A percentile compares a stretch with the other conserved stretches of the same genome.
phyloP scores from a whole-genome alignment of 805 yeast genomes.

The Barnettozyma siamensis region DNA sequence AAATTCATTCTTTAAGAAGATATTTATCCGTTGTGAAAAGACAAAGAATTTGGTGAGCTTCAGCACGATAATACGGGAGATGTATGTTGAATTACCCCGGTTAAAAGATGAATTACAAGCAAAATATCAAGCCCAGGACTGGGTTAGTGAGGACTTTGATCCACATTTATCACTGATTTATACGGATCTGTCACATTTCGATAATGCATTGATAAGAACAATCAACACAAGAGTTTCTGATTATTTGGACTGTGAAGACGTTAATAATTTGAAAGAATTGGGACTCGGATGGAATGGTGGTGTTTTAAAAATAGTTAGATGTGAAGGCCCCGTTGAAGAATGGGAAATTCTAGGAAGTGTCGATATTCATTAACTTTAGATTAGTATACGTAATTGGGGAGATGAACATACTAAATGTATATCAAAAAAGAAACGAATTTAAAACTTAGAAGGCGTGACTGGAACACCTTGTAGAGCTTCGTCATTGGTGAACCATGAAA shows the following conservation, averaged over 20 bases:
- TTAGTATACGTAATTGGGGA: too few relatives aligned
- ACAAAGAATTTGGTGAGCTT: constrained; percentile 28
- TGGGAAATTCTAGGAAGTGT: constrained; percentile 59
- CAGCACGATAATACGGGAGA: constrained; percentile 46
- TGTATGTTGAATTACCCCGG: constrained; percentile 44
- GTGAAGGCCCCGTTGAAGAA: constrained; percentile 65
- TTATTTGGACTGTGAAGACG: constrained; percentile 37
- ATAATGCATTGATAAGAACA: constrained; percentile 58
- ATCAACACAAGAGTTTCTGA: constrained; percentile 63
- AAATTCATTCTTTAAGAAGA: constrained; percentile 21
- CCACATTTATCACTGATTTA: constrained; percentile 75
- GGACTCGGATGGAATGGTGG: constrained; percentile 59
- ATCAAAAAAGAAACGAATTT: background rate
- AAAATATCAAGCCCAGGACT: constrained; percentile 42
- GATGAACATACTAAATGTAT: background rate
- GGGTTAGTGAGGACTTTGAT: constrained; percentile 53
- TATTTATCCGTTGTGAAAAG: constrained; percentile 18
- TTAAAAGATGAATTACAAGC: constrained; percentile 26
- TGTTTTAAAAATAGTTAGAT: constrained; percentile 52
- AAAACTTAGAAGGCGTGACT: constrained; percentile 22
- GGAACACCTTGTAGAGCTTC: constrained; percentile 66
- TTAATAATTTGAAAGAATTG: constrained; percentile 20
- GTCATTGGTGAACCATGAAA: constrained; percentile 78
- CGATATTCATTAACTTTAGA: constrained; percentile 24
- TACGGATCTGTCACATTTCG: constrained; percentile 58